Percentiles rank a stretch among this genome's conserved stretches.
These are phyloP conservation scores for Ophiostoma sp. DNA, from an alignment of 2,329 filamentous ascomycete genomes.

Conservation along the genomic window DNA sequence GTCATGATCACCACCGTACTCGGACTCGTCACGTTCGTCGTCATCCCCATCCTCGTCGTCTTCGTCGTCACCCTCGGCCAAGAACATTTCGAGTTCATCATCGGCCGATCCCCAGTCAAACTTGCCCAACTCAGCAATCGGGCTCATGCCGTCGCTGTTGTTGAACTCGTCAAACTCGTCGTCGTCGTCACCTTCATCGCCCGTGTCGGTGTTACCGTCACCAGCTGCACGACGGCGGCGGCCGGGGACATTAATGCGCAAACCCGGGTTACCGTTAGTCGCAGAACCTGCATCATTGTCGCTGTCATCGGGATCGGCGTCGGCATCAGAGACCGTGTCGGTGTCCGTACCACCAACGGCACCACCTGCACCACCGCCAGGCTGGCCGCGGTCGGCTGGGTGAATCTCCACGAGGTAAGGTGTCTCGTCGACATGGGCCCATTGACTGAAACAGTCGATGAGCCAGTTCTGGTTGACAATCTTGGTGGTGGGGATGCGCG, in stretches of 20 bases:
- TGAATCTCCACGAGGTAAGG: constrained; percentile 78
- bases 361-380: constrained; percentile 31
- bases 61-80: constrained; percentile 57
- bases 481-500: constrained; percentile 75
- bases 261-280: constrained; percentile 27
- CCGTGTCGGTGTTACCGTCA: constrained; percentile 37
- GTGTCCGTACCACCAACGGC: constrained; percentile 35
- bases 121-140: constrained; percentile 56
- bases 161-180: constrained; percentile 48
- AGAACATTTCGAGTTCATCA: constrained; percentile 74
- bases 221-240: constrained; percentile 32
- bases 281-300: constrained; percentile 29
- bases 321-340: constrained; percentile 35
- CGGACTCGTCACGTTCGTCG: constrained; percentile 39
- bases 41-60: constrained; percentile 45
- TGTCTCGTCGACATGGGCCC: constrained; percentile 75
- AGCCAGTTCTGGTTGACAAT: constrained; percentile 95
- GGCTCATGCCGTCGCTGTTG: constrained; percentile 49
- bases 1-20: constrained; percentile 42
- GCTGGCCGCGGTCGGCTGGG: constrained; percentile 58
- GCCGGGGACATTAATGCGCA: constrained; percentile 41
- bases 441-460: constrained; percentile 77
- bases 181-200: constrained; percentile 40
- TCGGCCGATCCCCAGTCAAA: constrained; percentile 66
- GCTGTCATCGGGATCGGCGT: constrained; percentile 32